Conservation (phyloP, 805 yeast species). For the Lipomyces oligophaga region DNA sequence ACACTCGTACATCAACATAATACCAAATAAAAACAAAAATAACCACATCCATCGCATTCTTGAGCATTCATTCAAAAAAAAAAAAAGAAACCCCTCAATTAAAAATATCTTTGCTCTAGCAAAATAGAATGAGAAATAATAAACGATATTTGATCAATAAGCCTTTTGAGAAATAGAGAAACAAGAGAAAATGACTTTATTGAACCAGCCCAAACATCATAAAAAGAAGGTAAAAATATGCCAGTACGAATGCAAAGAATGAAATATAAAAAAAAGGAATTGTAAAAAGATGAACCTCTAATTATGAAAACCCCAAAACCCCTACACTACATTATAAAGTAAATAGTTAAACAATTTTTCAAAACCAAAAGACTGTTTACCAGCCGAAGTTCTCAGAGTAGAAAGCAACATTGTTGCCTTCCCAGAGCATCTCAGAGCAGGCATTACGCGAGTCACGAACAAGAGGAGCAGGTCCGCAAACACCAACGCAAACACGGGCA, state of each 20-base stretch:
- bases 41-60: too few species aligned
- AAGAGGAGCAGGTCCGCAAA: slow-evolving; percentile 36
- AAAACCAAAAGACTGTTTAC: slow-evolving; percentile 22
- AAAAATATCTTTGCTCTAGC: too few species aligned
- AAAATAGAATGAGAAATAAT: too few species aligned
- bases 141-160: too few species aligned
- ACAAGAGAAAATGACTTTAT: neutral
- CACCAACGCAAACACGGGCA: slow-evolving; percentile 30
- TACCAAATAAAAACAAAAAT: too few species aligned
- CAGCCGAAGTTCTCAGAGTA: slow-evolving; percentile 37
- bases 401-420: slow-evolving; percentile 31
- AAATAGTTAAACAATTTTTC: neutral
- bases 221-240: neutral
- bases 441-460: slow-evolving; percentile 33
- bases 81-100: too few species aligned
- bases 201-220: neutral
- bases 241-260: too few species aligned
- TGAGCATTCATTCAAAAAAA: too few species aligned
- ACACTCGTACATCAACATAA: too few species aligned
- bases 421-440: slow-evolving; percentile 31
- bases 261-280: neutral
- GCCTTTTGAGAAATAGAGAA: neutral
- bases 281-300: neutral
- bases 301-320: neutral
- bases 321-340: too few species aligned